A percentile compares a stretch with the other conserved stretches of the same genome.
Conservation (phyloP, 306 rosid species). For the Senna siamea region DNA sequence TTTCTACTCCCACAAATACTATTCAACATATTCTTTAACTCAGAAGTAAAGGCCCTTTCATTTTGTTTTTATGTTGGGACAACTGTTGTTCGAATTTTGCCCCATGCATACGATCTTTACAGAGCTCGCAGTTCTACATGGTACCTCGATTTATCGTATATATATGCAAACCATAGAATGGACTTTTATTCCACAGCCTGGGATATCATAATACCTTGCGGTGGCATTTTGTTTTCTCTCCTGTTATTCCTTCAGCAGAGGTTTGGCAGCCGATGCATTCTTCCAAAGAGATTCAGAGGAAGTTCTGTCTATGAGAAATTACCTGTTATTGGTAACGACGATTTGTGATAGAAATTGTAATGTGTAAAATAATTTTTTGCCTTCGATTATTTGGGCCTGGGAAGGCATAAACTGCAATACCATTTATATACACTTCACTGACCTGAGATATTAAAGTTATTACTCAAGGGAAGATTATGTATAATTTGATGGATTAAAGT, state of each 20-base stretch:
- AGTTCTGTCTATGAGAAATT: slow-evolving; percentile 69
- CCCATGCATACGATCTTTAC: slow-evolving; percentile 91
- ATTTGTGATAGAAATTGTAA: slow-evolving; percentile 51
- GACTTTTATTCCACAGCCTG: slow-evolving; percentile 87
- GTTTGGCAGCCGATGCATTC: slow-evolving; percentile 74
- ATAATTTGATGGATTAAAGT: neutral
- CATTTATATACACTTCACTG: slow-evolving; percentile 17
- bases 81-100: slow-evolving; percentile 72
- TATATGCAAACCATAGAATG: slow-evolving; percentile 74
- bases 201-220: slow-evolving; percentile 73
- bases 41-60: slow-evolving; percentile 61
- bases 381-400: slow-evolving; percentile 11
- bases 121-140: slow-evolving; percentile 63
- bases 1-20: slow-evolving; percentile 83
- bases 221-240: slow-evolving; percentile 61
- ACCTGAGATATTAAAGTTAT: neutral
- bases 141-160: slow-evolving; percentile 64
- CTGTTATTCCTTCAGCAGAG: slow-evolving; percentile 77
- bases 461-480: too few species aligned
- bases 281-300: slow-evolving; percentile 63
- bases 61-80: slow-evolving; percentile 67
- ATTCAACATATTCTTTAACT: slow-evolving; percentile 54
- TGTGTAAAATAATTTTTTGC: slow-evolving; percentile 27
- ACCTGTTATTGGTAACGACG: slow-evolving; percentile 72
- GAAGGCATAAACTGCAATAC: slow-evolving; percentile 30